Base-by-base conservation (phyloP, 1,139 yeast species). In the Tardiomyces digboiensis region DNA sequence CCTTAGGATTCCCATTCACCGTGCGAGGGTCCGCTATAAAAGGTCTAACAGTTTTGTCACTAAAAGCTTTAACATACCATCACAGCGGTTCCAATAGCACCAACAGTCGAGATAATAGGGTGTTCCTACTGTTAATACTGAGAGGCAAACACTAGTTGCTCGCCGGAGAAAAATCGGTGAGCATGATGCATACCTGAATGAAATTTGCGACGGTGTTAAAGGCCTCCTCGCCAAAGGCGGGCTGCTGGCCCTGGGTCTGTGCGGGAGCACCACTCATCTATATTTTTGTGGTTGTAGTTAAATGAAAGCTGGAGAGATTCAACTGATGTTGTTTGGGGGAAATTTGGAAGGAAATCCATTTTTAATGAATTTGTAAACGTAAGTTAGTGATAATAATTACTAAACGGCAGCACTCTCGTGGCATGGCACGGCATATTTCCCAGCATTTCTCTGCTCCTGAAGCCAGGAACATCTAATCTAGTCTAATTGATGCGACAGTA, bases 41-140 rank as follows among this genome's bases (percentile, higher is more conserved):
- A 26, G 33, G 12, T 22, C 10, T 8, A 12, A 7, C 12, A 22
- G 26, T 12, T 7, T 8, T 22, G 12, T 7, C 26, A 8, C 10
- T 22, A 22, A 8, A 22, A 7, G 26, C 7, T 12, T 22, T 5
- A 13, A 26, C 33, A 3, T 26, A 26, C 33, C 33, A 52, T 52
- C 1, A 80, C 77, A 2, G 77, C 66, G 7, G 60, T 47, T 6
- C 82, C 77, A 50, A 83, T 75, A 0, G 75, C 81, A 14, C 94
- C 95, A 8, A 79, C 58, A 20, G 86, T 82, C 14, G 91, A 73
- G 49, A 85, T 53, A 61, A 82, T 74, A 12, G 96, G 96, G 61
- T 88, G 95, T 39, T 77, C 75, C 51, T 59, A 44, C 8, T 26
- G 33, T 26, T 26, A 26, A 16, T 26, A 16, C 4, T n/a, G 33